Evolutionary conservation across 495 filamentous ascomycete species (phyloP).

Genomic region (Annulohypoxylon nitens): DNA sequence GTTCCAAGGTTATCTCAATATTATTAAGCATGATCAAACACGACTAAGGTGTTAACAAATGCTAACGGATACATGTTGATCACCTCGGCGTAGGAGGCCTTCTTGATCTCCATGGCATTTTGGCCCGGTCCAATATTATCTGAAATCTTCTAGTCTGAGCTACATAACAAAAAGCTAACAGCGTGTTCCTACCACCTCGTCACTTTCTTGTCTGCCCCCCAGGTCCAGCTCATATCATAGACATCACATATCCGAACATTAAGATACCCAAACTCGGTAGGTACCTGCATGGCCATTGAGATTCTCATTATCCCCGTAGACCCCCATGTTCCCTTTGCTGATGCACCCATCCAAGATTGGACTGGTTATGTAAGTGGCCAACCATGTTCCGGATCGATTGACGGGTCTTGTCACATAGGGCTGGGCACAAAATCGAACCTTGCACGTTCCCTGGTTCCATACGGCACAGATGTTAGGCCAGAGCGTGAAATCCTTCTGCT

Average conservation of each 20-base stretch:
- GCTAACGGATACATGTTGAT: conserved; percentile 9
- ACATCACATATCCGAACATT: not conserved
- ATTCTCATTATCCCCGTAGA: conserved; percentile 45
- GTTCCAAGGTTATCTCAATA: not conserved
- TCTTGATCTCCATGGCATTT: not conserved
- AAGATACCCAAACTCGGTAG: conserved; percentile 46
- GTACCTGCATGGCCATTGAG: conserved; percentile 49
- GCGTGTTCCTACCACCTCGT: too few relatives aligned
- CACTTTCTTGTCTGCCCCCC: not conserved
- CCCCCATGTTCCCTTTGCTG: conserved; percentile 37
- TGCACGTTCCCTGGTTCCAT: conserved; percentile 47
- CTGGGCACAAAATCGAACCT: conserved; percentile 50
- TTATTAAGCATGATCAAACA: not conserved
- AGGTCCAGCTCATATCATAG: too few relatives aligned
- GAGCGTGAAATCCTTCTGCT: conserved; percentile 41
- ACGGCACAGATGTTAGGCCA: conserved; percentile 48
- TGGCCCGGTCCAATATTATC: not conserved
- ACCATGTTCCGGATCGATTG: conserved; percentile 47
- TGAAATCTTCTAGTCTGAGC: not conserved
- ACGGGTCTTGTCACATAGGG: conserved; percentile 44
- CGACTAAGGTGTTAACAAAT: conserved; percentile 3
- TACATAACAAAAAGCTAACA: too few relatives aligned
- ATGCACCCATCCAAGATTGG: conserved; percentile 44
- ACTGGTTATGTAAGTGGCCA: conserved; percentile 43
- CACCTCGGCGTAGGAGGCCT: not conserved